Evolutionary conservation across 1,284 basidiomycete genomes (phyloP).

Genomic region (Xerocomus nothofagi): DNA sequence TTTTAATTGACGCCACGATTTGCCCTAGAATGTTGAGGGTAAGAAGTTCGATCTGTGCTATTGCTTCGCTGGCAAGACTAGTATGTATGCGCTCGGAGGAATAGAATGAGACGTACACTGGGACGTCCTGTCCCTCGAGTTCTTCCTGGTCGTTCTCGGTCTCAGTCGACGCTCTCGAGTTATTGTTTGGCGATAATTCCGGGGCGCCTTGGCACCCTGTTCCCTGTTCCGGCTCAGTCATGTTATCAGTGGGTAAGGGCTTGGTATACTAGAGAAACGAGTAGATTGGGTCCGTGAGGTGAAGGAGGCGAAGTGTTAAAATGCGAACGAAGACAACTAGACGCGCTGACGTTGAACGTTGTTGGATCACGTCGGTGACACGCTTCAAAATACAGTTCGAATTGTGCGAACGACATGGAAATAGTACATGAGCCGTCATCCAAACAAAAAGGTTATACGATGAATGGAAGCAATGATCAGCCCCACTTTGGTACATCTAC

Average conservation of each 20-base stretch:
- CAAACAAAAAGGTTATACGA: neutral
- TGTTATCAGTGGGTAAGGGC: neutral
- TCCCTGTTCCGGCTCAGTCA: constrained; percentile 1
- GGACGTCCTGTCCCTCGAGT: neutral
- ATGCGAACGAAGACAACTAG: neutral
- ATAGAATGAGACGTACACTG: constrained; percentile 5
- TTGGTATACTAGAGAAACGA: neutral
- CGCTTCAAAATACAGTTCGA: neutral
- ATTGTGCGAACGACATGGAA: constrained; percentile 6
- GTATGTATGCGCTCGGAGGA: constrained; percentile 21
- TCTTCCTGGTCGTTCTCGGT: constrained; percentile 18
- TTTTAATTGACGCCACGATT: constrained; percentile 36
- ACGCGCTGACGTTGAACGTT: too few relatives aligned
- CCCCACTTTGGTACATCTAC: constrained; percentile 54
- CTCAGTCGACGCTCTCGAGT: neutral
- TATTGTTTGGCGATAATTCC: neutral
- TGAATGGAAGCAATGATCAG: constrained; percentile 25
- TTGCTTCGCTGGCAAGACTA: constrained; percentile 25
- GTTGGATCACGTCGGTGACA: neutral
- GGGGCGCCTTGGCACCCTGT: neutral
- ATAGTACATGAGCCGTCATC: constrained; percentile 19
- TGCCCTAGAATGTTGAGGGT: constrained; percentile 55
- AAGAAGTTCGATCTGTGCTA: constrained; percentile 49
- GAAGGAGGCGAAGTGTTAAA: neutral
- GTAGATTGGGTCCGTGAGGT: neutral